A percentile compares a stretch with the other conserved stretches of the same genome.
Conservation (phyloP, 768 basidiomycete species). For the Tylopilus vinaceipallidus region DNA sequence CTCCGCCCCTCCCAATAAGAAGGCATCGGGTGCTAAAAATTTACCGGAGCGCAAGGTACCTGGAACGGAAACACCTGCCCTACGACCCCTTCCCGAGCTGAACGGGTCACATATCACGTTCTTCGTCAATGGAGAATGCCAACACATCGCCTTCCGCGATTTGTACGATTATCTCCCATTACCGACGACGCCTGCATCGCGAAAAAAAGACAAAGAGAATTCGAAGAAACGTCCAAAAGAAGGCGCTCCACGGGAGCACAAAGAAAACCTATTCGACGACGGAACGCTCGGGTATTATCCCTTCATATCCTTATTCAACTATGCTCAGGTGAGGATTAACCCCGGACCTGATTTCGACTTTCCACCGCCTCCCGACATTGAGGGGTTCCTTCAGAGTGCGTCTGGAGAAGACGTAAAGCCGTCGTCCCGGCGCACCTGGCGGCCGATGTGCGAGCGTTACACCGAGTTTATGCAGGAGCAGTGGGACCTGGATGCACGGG, state of each 20-base stretch:
- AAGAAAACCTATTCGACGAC: slow-evolving; percentile 88
- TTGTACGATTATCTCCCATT: slow-evolving; percentile 89
- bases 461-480: slow-evolving; percentile 83
- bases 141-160: slow-evolving; percentile 82
- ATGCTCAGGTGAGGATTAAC: slow-evolving; percentile 80
- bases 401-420: slow-evolving; percentile 33
- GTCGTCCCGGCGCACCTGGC: slow-evolving; percentile 52
- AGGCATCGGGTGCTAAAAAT: slow-evolving; percentile 64
- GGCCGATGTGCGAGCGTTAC: slow-evolving; percentile 83
- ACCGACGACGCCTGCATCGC: slow-evolving; percentile 55
- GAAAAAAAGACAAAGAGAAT: slow-evolving; percentile 56
- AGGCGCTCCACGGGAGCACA: slow-evolving; percentile 65
- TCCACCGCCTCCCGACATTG: slow-evolving; percentile 78
- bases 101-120: slow-evolving; percentile 76
- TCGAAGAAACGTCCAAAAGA: slow-evolving; percentile 58
- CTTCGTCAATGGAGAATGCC: slow-evolving; percentile 87
- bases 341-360: slow-evolving; percentile 85
- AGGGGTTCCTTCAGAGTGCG: slow-evolving; percentile 48
- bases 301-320: slow-evolving; percentile 90
- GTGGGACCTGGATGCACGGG: slow-evolving; percentile 68
- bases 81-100: slow-evolving; percentile 70
- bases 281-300: slow-evolving; percentile 96
- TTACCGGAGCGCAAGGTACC: slow-evolving; percentile 54
- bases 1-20: slow-evolving; percentile 55
- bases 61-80: slow-evolving; percentile 35